Evolutionary conservation across 176 grass and related monocot genomes (phyloP).

Genomic region (Melocanna baccifera): DNA sequence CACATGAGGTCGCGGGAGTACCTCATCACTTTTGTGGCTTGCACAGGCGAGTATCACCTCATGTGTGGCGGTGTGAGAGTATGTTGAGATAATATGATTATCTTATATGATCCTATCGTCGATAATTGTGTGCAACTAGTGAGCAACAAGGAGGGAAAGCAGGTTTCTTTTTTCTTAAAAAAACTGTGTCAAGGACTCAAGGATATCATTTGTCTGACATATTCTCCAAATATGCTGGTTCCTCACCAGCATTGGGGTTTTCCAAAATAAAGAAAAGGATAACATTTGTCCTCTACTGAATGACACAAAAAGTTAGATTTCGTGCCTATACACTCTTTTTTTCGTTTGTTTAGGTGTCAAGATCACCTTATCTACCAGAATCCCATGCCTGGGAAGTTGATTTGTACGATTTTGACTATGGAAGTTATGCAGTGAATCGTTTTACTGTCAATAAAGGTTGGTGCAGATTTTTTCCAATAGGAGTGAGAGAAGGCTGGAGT

Average conservation of each 20-base stretch:
- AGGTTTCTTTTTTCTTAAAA: not conserved
- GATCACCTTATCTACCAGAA: slow-evolving; percentile 3
- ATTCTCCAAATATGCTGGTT: slow-evolving; percentile 5
- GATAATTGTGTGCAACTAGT: not conserved
- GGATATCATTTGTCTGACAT: not conserved
- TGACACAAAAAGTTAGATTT: not conserved
- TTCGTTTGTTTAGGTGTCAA: not conserved
- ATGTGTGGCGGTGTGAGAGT: not conserved
- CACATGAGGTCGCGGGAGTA: not conserved
- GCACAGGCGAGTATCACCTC: not conserved
- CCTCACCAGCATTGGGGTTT: not conserved
- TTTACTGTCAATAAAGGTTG: slow-evolving; percentile 1
- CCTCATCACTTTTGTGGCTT: not conserved
- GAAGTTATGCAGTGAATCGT: not conserved
- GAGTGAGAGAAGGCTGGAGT: not conserved
- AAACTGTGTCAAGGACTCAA: not conserved
- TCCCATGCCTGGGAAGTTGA: not conserved
- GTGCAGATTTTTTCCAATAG: not conserved
- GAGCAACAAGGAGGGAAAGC: not conserved
- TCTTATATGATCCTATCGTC: not conserved
- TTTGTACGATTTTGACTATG: slow-evolving; percentile 1
- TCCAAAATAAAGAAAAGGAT: not conserved
- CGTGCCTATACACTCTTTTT: not conserved
- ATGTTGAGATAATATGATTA: not conserved
- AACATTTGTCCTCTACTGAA: not conserved